A percentile compares a stretch with the other conserved stretches of the same genome.
phyloP scores from a whole-genome alignment of 441 rosid genomes.

The Macaranga tanarius region DNA sequence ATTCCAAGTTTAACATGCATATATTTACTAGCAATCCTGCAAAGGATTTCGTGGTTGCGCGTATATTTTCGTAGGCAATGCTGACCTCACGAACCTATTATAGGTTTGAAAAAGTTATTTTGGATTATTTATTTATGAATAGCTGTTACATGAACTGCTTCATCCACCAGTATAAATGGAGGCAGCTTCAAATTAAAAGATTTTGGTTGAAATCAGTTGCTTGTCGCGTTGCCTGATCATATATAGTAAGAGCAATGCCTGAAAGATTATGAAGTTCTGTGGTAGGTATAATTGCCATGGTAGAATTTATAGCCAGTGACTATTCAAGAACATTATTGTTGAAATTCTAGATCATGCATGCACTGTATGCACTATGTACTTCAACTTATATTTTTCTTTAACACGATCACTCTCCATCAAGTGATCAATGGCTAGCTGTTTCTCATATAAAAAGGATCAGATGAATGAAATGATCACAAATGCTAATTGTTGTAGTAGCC shows the following conservation, averaged over 20 bases:
- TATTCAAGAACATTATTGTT: neutral
- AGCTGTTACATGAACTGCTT: neutral
- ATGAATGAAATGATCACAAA: too few species aligned
- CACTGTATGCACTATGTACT: neutral
- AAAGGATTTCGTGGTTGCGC: neutral
- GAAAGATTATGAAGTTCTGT: neutral
- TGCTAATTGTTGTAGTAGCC: too few species aligned
- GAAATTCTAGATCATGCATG: neutral
- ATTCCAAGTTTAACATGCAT: neutral
- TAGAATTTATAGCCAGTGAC: neutral
- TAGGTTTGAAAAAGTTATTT: neutral
- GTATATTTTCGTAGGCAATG: conserved; percentile 1
- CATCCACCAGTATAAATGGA: conserved; percentile 30
- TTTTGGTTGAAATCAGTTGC: neutral
- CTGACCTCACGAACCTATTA: conserved; percentile 10
- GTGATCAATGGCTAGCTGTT: too few species aligned
- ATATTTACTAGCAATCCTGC: neutral
- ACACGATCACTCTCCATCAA: too few species aligned
- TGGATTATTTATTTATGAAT: conserved; percentile 18
- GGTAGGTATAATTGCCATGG: neutral
- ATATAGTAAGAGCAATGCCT: neutral
- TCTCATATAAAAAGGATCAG: too few species aligned
- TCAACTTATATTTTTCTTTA: too few species aligned
- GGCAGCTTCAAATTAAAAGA: conserved; percentile 20
- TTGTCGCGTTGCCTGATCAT: neutral